phyloP scores from a whole-genome alignment of 1,284 basidiomycete species.

The Tetrapyrgos nigripes region DNA sequence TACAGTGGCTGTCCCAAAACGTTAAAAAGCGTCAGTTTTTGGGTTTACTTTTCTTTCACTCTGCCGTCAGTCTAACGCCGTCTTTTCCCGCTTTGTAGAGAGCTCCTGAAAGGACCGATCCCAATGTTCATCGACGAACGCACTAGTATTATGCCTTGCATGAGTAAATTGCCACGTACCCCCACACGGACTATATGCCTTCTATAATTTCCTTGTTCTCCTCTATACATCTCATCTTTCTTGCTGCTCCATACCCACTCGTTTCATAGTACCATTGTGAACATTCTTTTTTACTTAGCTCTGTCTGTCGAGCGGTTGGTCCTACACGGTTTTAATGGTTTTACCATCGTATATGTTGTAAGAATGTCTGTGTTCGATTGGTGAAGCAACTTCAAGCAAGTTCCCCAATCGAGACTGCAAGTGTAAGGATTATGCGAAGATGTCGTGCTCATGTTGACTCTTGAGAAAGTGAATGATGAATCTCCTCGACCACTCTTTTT shows the following conservation, averaged over 20 bases:
- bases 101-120: conserved; percentile 21
- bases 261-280: conserved; percentile 9
- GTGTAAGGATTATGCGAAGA: conserved; percentile 15
- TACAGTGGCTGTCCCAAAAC: conserved; percentile 96
- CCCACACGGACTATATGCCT: conserved; percentile 14
- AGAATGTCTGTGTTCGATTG: background rate
- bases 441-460: conserved; percentile 44
- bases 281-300: conserved; percentile 16
- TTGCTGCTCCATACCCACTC: conserved; percentile 13
- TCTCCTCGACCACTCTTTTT: background rate
- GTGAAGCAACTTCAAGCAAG: background rate
- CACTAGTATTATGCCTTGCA: conserved; percentile 15
- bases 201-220: conserved; percentile 17
- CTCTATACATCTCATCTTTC: conserved; percentile 6
- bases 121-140: conserved; percentile 3
- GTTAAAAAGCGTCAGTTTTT: conserved; percentile 82
- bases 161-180: conserved; percentile 16
- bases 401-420: background rate
- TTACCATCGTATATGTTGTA: background rate
- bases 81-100: conserved; percentile 39
- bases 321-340: conserved; percentile 40
- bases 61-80: conserved; percentile 38
- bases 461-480: too few species aligned
- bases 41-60: conserved; percentile 19
- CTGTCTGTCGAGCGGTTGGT: conserved; percentile 27